Evolutionary conservation across 1,284 basidiomycete species (phyloP).

Genomic region (Macrocystidia cucumis): DNA sequence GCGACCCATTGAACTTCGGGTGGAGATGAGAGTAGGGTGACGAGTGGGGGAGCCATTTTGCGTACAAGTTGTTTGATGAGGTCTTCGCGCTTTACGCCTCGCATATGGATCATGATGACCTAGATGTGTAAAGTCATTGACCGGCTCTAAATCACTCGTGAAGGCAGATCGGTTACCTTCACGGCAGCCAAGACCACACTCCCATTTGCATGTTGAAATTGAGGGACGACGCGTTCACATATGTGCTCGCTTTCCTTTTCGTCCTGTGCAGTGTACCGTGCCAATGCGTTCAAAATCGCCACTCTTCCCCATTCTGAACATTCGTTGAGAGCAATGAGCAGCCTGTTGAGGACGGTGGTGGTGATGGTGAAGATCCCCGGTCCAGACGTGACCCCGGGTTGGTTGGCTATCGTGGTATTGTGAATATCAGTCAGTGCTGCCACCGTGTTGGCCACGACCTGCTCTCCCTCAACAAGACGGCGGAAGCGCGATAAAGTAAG

Average conservation of each 20-base stretch:
- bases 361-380: constrained; percentile 80
- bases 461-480: constrained; percentile 5
- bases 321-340: constrained; percentile 94
- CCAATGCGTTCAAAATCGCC: constrained; percentile 82
- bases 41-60: constrained; percentile 97
- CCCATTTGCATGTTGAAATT: constrained; percentile 97
- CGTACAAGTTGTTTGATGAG: constrained; percentile 82
- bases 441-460: constrained; percentile 96
- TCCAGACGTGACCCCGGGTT: constrained; percentile 48
- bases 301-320: constrained; percentile 99
- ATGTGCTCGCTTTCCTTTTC: constrained; percentile 97
- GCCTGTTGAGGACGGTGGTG: constrained; percentile 74
- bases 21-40: constrained; percentile 70
- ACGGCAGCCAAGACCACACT: constrained; percentile 93
- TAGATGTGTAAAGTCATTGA: constrained; percentile 21
- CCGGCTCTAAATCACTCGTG: constrained; percentile 3
- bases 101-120: constrained; percentile 98
- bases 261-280: constrained; percentile 78
- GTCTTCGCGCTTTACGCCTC: constrained; percentile 77
- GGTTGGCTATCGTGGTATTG: constrained; percentile 46
- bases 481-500: neutral
- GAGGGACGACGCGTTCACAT: constrained; percentile 95
- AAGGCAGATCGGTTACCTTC: constrained; percentile 45
- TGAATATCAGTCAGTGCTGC: constrained; percentile 95
- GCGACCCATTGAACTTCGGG: constrained; percentile 96